Conservation (phyloP, 208 protist species). For the Crithidia bombi region DNA sequence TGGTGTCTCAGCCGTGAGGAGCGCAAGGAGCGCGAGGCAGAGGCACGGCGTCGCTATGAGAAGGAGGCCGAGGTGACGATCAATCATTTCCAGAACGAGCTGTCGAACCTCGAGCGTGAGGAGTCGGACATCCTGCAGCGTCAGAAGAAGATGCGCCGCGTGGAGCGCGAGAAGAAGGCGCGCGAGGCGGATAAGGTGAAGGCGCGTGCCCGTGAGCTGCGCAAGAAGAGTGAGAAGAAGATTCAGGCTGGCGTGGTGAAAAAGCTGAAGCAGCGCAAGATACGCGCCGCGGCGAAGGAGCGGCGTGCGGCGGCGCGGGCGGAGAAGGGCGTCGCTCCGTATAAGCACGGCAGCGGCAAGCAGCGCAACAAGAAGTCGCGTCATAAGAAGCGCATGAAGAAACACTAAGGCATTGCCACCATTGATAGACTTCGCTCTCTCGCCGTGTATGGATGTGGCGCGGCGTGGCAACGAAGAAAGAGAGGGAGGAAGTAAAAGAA, state of each 20-base stretch:
- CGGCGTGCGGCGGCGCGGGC: conserved; percentile 63
- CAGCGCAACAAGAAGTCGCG: conserved; percentile 80
- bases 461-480: background rate
- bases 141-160: conserved; percentile 55
- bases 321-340: conserved; percentile 60
- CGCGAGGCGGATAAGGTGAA: conserved; percentile 62
- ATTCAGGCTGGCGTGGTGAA: conserved; percentile 80
- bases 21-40: conserved; percentile 65
- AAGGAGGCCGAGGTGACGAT: conserved; percentile 88
- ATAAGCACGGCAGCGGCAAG: conserved; percentile 57
- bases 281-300: conserved; percentile 71
- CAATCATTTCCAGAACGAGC: conserved; percentile 83
- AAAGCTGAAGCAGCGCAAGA: conserved; percentile 89
- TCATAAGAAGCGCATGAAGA: conserved; percentile 61
- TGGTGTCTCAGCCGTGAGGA: conserved; percentile 84
- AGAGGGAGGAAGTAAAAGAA: background rate
- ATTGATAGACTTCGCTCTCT: no score
- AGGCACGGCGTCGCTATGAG: conserved; percentile 76
- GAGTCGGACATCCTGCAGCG: conserved; percentile 59
- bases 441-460: no score
- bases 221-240: conserved; percentile 81
- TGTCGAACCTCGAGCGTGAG: conserved; percentile 67
- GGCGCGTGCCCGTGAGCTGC: conserved; percentile 54
- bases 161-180: conserved; percentile 61
- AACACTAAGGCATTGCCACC: conserved; percentile 67